Conservation (phyloP, 2,329 filamentous ascomycete genomes). For the Neofusicoccum sp. region DNA sequence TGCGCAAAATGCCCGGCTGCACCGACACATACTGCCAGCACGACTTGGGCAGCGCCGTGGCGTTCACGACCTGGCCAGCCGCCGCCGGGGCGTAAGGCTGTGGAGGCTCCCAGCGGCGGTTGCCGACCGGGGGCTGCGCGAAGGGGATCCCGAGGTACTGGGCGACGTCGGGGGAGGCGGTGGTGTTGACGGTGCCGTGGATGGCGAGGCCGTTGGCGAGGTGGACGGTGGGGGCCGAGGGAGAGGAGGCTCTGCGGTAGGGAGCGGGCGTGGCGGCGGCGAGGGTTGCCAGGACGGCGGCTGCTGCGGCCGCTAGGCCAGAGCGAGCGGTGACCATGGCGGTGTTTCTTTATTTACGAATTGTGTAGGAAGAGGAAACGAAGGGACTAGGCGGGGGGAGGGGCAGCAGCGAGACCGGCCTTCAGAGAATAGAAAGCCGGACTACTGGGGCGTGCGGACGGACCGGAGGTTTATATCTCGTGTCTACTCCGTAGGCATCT, state of each 20-base stretch:
- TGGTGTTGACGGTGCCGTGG: constrained; percentile 23
- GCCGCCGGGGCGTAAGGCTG: constrained; percentile 28
- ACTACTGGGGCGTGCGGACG: too few relatives aligned
- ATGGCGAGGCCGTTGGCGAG: not conserved
- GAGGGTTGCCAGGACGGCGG: not conserved
- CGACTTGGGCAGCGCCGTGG: constrained; percentile 4
- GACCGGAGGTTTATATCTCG: too few relatives aligned
- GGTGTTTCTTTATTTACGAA: too few relatives aligned
- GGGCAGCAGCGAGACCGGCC: too few relatives aligned
- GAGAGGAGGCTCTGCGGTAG: not conserved
- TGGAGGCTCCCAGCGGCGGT: constrained; percentile 33
- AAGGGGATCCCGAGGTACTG: constrained; percentile 40
- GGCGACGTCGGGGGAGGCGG: constrained; percentile 25
- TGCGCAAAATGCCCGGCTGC: constrained; percentile 22
- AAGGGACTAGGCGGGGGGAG: too few relatives aligned
- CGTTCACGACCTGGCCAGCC: constrained; percentile 22
- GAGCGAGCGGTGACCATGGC: too few relatives aligned
- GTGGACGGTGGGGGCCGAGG: not conserved
- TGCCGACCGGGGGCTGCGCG: constrained; percentile 33
- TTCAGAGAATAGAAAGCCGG: too few relatives aligned
- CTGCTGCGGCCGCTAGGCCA: too few relatives aligned
- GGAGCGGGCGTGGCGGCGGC: not conserved
- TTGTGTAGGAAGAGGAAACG: too few relatives aligned
- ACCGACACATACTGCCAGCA: constrained; percentile 7
- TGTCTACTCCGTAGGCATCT: too few relatives aligned